A percentile compares a stretch with the other conserved stretches of the same genome.
These are phyloP conservation scores for Filosporella fistucella DNA, from an alignment of 495 filamentous ascomycete genomes.

Conservation along the genomic window DNA sequence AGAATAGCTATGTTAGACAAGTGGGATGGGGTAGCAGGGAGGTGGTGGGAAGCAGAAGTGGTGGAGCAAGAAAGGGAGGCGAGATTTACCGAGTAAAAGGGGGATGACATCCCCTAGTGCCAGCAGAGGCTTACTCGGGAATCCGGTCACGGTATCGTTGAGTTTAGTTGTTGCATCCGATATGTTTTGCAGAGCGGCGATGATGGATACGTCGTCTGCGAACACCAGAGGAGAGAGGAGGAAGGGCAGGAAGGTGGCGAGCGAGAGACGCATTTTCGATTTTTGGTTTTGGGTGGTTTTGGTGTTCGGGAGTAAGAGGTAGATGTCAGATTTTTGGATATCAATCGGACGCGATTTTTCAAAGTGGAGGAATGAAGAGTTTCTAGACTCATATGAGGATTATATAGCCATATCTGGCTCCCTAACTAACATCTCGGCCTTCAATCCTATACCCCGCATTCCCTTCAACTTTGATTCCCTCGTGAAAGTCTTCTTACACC, in stretches of 20 bases:
- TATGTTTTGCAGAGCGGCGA: constrained; percentile 25
- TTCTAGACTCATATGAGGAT: no score
- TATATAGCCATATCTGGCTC: no score
- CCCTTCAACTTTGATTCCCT: no score
- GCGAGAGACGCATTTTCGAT: constrained; percentile 16
- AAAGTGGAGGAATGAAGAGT: no score
- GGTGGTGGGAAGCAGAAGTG: background rate
- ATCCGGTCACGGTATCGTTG: constrained; percentile 22
- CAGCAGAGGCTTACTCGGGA: constrained; percentile 21
- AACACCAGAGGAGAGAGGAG: constrained; percentile 18
- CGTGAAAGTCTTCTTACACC: no score
- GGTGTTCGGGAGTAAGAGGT: no score
- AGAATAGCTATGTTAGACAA: background rate
- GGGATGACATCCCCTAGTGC: constrained; percentile 18
- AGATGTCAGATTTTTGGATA: no score
- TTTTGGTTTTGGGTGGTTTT: no score
- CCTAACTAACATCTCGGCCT: no score
- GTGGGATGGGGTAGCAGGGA: background rate
- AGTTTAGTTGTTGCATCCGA: constrained; percentile 25
- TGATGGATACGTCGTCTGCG: constrained; percentile 26
- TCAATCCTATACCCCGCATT: no score
- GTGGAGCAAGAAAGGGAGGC: background rate
- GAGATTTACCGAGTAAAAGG: constrained; percentile 19
- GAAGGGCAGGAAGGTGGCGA: constrained; percentile 11
- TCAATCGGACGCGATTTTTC: no score